These are phyloP conservation scores for Mallotus repandus DNA, from an alignment of 441 rosid genomes.

Conservation along the genomic window DNA sequence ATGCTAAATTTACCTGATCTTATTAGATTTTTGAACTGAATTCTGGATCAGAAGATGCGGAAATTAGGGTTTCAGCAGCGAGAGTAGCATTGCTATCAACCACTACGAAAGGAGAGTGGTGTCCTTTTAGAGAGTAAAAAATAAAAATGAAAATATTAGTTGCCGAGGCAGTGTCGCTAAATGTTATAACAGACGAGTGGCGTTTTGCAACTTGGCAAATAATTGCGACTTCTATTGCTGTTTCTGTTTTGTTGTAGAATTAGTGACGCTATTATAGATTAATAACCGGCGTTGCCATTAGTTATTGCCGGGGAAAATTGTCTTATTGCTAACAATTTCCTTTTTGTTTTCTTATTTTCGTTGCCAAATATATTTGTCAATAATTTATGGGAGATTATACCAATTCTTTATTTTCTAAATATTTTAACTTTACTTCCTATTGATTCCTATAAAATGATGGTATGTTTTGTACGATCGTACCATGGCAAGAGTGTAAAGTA, in stretches of 20 bases:
- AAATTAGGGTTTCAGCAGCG: neutral
- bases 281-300: neutral
- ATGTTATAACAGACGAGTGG: slow-evolving; percentile 3
- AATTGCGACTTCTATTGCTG: neutral
- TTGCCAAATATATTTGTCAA: no score
- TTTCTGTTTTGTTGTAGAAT: no score
- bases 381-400: no score
- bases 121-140: neutral
- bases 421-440: no score
- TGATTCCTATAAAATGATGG: no score
- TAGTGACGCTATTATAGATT: neutral
- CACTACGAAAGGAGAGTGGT: neutral
- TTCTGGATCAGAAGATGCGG: neutral
- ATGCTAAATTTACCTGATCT: neutral
- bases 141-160: neutral
- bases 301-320: neutral
- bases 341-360: neutral
- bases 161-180: slow-evolving; percentile 5
- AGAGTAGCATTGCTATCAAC: neutral
- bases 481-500: no score
- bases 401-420: no score
- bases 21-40: neutral
- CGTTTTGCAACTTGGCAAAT: neutral
- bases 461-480: no score
- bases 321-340: neutral